These are phyloP conservation scores for Albifimbria verrucaria DNA, from an alignment of 2,329 filamentous ascomycete species.

Conservation along the genomic window DNA sequence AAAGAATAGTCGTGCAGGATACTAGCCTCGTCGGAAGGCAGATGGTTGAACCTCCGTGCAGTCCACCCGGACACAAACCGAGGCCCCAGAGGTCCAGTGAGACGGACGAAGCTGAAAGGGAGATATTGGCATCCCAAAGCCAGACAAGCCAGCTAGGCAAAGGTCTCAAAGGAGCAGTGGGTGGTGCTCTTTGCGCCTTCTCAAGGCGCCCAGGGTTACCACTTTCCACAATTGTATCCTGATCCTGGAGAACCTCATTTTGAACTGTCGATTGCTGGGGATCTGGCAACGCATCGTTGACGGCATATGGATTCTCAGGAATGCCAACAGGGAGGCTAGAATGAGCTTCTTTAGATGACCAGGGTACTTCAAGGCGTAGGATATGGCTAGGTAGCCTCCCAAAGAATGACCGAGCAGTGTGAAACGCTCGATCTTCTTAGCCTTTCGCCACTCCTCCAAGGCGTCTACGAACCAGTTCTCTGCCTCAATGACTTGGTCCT, in stretches of 20 bases:
- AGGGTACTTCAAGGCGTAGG: slow-evolving; percentile 95
- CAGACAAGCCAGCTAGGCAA: slow-evolving; percentile 85
- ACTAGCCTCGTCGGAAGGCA: slow-evolving; percentile 75
- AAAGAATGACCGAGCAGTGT: slow-evolving; percentile 91
- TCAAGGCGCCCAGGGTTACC: slow-evolving; percentile 24
- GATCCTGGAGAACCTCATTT: slow-evolving; percentile 77
- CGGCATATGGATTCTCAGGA: slow-evolving; percentile 88
- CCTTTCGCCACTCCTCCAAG: slow-evolving; percentile 90
- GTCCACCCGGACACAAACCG: slow-evolving; percentile 95
- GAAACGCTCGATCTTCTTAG: slow-evolving; percentile 86
- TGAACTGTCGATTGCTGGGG: slow-evolving; percentile 68
- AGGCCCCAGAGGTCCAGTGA: slow-evolving; percentile 85
- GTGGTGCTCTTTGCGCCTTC: slow-evolving; percentile 31
- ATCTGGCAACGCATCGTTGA: slow-evolving; percentile 76
- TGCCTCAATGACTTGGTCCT: slow-evolving; percentile 80
- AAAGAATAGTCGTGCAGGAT: slow-evolving; percentile 93
- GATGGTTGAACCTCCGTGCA: slow-evolving; percentile 83
- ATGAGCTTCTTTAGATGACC: slow-evolving; percentile 94
- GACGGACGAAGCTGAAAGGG: slow-evolving; percentile 89
- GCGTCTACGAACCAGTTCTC: slow-evolving; percentile 96
- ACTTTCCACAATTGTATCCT: slow-evolving; percentile 44
- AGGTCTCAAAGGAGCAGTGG: slow-evolving; percentile 48
- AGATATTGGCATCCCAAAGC: slow-evolving; percentile 96
- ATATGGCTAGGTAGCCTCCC: slow-evolving; percentile 91
- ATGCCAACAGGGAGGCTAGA: slow-evolving; percentile 92